Evolutionary conservation across 129 eudicot genomes (phyloP).

Genomic region (Tanacetum coccineum): DNA sequence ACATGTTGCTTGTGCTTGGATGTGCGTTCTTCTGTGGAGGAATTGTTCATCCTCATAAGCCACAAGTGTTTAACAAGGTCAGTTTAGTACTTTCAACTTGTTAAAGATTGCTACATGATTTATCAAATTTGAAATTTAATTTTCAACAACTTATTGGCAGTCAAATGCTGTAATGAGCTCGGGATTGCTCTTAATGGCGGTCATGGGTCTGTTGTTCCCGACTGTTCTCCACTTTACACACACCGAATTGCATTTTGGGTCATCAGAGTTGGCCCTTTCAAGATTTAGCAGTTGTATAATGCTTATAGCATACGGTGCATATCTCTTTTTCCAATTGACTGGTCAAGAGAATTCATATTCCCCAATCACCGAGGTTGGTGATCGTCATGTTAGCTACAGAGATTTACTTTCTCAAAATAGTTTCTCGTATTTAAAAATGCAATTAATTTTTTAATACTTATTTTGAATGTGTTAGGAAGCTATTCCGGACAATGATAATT

Average conservation of each 20-base stretch:
- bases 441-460: not conserved
- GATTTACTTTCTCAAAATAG: constrained; percentile 9
- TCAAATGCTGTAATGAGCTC: constrained; percentile 65
- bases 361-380: constrained; percentile 44
- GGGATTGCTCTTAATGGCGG: constrained; percentile 83
- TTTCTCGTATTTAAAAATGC: not conserved
- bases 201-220: constrained; percentile 72
- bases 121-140: not conserved
- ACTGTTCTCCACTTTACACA: constrained; percentile 74
- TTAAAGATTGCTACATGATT: constrained; percentile 1
- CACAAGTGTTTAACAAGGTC: constrained; percentile 70
- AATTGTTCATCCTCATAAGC: constrained; percentile 53
- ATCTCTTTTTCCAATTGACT: constrained; percentile 70
- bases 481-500: constrained; percentile 31
- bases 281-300: constrained; percentile 82
- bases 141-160: constrained; percentile 31
- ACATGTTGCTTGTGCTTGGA: constrained; percentile 85
- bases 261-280: constrained; percentile 74
- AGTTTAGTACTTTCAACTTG: constrained; percentile 14
- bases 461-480: constrained; percentile 40
- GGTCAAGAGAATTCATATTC: constrained; percentile 43
- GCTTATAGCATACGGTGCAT: constrained; percentile 76
- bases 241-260: constrained; percentile 65
- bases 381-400: constrained; percentile 16
- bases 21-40: constrained; percentile 84